Base-by-base conservation (phyloP, 805 yeast genomes). In the Candida tibetensis region DNA sequence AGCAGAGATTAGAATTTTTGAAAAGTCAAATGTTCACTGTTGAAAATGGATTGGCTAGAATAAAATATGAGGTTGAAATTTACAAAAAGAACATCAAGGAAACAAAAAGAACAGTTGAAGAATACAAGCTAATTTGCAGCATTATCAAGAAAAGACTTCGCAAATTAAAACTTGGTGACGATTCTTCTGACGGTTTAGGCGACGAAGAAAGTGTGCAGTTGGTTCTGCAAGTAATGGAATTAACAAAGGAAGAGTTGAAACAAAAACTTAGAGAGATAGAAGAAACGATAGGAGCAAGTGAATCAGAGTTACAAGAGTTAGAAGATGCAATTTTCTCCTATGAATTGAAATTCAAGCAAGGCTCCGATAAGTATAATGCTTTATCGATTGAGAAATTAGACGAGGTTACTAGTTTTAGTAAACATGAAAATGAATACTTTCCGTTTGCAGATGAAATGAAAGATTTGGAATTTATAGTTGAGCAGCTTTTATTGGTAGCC, bases 381-480 rank as follows among this genome's bases (percentile, higher is more conserved):
- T 33, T 47, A 14, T 32, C 46, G 16, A 36, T 31, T 15, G 40
- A 41, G 18, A 43, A 38, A 17, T n/a, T 27, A 2, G 42, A 46
- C 8, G 40, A 38, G 29, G 27, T 5, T 9, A 28, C 23, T 4
- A 33, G 36, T 2, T 47, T 45, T 19, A 26, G 39, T 14, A 49
- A 49, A 10, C 36, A 50, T 16, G 56, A 57, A 10, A 54, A 51
- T 4, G 52, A 52, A 16, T 60, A 53, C 31, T 34, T 41, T n/a
- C 49, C 59, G 2, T 58, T 60, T 36, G 60, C 66, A 1, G 69
- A 66, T 3, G 80, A 81, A 38, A 64, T 75, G 4, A 69, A 66
- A 16, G 88, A 83, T 39, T 55, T 79, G 19, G 90, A 85, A 45
- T 89, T 81, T 53, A 77, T 89, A 32, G 72, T 89, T 29, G 79